Conservation (phyloP, 305 asterid species). For the Striga hermonthica region DNA sequence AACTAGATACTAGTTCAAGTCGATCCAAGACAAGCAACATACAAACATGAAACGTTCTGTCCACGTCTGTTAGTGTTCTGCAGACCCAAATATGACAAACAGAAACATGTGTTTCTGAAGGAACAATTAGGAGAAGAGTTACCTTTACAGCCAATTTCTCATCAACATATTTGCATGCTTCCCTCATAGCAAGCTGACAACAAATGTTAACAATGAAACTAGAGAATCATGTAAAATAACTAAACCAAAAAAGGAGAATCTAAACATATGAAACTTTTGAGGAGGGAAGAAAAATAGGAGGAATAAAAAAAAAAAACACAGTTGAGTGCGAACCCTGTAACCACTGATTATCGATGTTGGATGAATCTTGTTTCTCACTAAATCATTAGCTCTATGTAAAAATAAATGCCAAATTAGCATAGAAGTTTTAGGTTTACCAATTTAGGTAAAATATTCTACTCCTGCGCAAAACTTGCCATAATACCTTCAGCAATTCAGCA, state of each 20-base stretch:
- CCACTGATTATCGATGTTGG: slow-evolving; percentile 97
- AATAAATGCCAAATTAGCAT: slow-evolving; percentile 27
- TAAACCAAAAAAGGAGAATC: not conserved
- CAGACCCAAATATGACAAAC: slow-evolving; percentile 1
- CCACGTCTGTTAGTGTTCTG: not conserved
- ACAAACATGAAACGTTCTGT: not conserved
- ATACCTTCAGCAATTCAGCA: slow-evolving; percentile 58
- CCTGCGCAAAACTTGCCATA: not conserved
- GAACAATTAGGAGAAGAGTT: slow-evolving; percentile 24
- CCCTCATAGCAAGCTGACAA: slow-evolving; percentile 82
- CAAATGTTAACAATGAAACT: slow-evolving; percentile 27
- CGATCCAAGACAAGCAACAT: not conserved
- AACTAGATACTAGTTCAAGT: not conserved
- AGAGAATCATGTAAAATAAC: slow-evolving; percentile 9
- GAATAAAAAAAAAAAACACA: not conserved
- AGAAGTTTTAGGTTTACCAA: slow-evolving; percentile 11
- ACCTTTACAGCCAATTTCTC: slow-evolving; percentile 78
- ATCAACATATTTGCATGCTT: slow-evolving; percentile 79
- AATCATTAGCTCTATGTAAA: slow-evolving; percentile 88
- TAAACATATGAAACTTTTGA: not conserved
- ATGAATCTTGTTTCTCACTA: slow-evolving; percentile 89
- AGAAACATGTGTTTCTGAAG: slow-evolving; percentile 15
- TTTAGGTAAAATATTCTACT: slow-evolving; percentile 3
- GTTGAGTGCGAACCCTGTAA: slow-evolving; percentile 58
- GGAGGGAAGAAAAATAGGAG: not conserved